Percentiles rank a stretch among this genome's conserved stretches.
Evolutionary conservation across 2,329 filamentous ascomycete species (phyloP).

Genomic region (Ceratocystis smalleyi): DNA sequence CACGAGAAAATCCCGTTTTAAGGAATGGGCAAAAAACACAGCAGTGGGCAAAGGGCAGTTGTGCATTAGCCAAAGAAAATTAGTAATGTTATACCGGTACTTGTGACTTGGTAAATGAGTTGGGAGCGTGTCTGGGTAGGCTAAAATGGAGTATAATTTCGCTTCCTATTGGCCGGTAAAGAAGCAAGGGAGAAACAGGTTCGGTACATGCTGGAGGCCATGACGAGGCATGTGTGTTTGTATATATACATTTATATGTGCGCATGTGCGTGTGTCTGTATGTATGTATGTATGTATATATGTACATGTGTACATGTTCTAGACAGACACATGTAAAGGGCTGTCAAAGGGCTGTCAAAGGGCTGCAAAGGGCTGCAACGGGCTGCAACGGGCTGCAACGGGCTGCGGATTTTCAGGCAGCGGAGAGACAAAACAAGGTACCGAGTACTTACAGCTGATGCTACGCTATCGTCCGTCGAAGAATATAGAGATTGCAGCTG

Average conservation of each 20-base stretch:
- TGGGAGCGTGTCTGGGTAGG: neutral
- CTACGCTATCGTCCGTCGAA: neutral
- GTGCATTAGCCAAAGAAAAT: too few species aligned
- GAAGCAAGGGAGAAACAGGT: neutral
- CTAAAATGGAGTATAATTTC: neutral
- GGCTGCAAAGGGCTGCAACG: neutral
- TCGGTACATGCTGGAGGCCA: neutral
- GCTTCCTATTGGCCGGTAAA: neutral
- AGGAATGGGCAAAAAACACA: too few species aligned
- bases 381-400: neutral
- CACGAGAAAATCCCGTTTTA: too few species aligned
- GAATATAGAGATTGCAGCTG: neutral
- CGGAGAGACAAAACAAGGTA: neutral
- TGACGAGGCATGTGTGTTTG: neutral
- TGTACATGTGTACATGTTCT: neutral
- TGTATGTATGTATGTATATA: neutral
- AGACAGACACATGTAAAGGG: too few species aligned
- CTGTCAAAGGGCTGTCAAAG: too few species aligned
- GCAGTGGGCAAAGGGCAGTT: too few species aligned
- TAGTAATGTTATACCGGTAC: neutral
- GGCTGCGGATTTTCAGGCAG: neutral
- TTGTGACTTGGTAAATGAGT: neutral
- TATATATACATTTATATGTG: neutral
- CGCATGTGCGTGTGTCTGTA: neutral
- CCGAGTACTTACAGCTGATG: neutral